Base-by-base conservation (phyloP, 345 rosid genomes). In the Syzygium aqueum region DNA sequence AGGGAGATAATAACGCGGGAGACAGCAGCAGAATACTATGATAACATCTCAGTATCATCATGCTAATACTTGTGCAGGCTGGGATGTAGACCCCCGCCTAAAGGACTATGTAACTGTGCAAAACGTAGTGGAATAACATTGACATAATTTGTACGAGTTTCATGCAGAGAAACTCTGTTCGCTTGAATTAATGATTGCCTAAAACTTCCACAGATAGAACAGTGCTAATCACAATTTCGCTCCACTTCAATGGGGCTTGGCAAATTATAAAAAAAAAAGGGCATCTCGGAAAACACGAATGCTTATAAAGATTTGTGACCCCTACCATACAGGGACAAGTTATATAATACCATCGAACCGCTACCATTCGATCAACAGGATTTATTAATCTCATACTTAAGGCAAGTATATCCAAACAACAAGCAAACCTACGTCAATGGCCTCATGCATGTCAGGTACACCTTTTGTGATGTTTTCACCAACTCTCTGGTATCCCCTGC, bases 381-480 rank as follows among this genome's bases (percentile, higher is more conserved):
- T 67, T 30, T 67, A 30, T 30, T 30, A 33, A 30, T 33, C 12
- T 67, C 5, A 3, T 67, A 67, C 78, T 33, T 33, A 33, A 67
- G 13, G 78, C 78, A 67, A 17, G 78, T 33, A 67, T 52, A 22
- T 51, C 53, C 57, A 51, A 84, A 84, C 19, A 84, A 6, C 85
- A 87, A 51, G 15, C 37, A 33, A 59, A 80, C 82, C 85, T 87
- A 97, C 97, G 91, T 97, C 98, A 84, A 97, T 94, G 77, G 99
- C 98, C 93, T 96, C 97, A 14, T 93, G 98, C 82, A 93, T 90
- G 84, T 97, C 98, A 80, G 97, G 95, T n/a, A 78, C 85, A 30
- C 95, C 99, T 90, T 96, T 93, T 25, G 99, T 97, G 87, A 97
- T 87, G 87, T 97, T 97, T 92, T 96, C 97, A 84, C 95, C 95